Base-by-base conservation (phyloP, 2,329 filamentous ascomycete species). In the Mycogone perniciosa region DNA sequence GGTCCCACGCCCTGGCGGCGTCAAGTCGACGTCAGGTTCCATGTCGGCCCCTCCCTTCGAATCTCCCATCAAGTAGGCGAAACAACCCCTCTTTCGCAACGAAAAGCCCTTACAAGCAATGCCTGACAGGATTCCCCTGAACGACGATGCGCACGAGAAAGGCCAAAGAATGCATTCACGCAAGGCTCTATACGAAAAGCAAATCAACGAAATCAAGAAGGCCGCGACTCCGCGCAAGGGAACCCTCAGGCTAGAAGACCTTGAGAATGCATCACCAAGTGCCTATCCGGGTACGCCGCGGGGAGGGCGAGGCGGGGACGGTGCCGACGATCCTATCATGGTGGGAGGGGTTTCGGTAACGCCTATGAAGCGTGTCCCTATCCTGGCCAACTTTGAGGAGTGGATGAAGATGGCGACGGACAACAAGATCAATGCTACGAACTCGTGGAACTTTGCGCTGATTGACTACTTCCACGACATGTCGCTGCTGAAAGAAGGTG, bases 331-430 rank as follows among this genome's bases (percentile, higher is more conserved):
- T 34, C 76, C 82, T 53, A 74, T 84, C 56, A 78, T 83, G 61
- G 85, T 88, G 42, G 82, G 81, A 52, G 86, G 88, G 31, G 82
- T 77, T 56, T 88, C 86, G 35, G 86, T 95, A 48, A 96, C 93
- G 53, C 93, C 92, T 48, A 92, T 95, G 86, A 96, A 96, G 77
- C 87, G 91, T 54, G 89, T 96, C 30, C 93, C 93, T 1, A 87
- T 99, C 60, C 76, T 99, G 49, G 93, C 93, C 63, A 99, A 99
- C 71, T 99, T 97, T 62, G 93, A 99, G 68, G 93, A 99, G 67
- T 97, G 92, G 93, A 97, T 99, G 90, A 99, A 97, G 77, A 95
- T 99, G 90, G 93, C 93, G 2, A 97, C 93, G 11, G 93, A 99
- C 74, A 99, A 99, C 73, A 93, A 93, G 71, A 99, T 99, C 76